Percentiles rank a stretch among this genome's conserved stretches.
These are phyloP conservation scores for Botryotinia globosa DNA, from an alignment of 2,329 filamentous ascomycete genomes.

Conservation along the genomic window DNA sequence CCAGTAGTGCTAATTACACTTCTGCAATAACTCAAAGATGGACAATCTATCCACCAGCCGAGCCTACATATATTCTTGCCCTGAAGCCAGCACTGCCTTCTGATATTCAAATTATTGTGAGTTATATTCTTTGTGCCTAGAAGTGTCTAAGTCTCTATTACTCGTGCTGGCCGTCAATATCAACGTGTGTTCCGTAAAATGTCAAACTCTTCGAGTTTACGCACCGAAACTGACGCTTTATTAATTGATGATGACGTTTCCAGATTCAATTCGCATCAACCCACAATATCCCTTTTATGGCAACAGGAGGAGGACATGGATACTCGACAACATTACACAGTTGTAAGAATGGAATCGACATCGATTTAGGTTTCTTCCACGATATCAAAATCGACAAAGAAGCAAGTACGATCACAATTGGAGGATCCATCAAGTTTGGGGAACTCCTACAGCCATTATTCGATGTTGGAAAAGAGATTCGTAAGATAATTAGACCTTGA, in stretches of 20 bases:
- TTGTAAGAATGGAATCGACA: slow-evolving; percentile 35
- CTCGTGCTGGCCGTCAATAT: not conserved
- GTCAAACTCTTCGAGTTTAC: not conserved
- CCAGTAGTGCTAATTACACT: not conserved
- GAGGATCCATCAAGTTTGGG: not conserved
- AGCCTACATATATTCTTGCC: not conserved
- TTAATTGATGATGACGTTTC: not conserved
- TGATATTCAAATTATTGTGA: not conserved
- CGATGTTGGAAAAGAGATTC: slow-evolving; percentile 8
- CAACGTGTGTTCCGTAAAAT: not conserved
- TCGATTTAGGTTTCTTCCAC: slow-evolving; percentile 39
- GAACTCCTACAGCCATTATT: slow-evolving; percentile 3
- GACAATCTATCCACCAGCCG: not conserved
- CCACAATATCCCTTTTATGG: slow-evolving; percentile 39
- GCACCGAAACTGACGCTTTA: not conserved
- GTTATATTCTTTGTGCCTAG: not conserved
- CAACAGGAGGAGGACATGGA: slow-evolving; percentile 40
- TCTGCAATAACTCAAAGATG: slow-evolving; percentile 2
- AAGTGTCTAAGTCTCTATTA: not conserved
- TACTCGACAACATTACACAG: slow-evolving; percentile 34
- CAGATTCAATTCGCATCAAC: not conserved
- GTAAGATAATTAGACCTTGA: not conserved
- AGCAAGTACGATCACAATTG: slow-evolving; percentile 27
- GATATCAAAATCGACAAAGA: slow-evolving; percentile 28
- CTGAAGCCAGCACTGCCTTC: not conserved